Conservation (phyloP, 331 rosid species). For the Dryas integrifolia region DNA sequence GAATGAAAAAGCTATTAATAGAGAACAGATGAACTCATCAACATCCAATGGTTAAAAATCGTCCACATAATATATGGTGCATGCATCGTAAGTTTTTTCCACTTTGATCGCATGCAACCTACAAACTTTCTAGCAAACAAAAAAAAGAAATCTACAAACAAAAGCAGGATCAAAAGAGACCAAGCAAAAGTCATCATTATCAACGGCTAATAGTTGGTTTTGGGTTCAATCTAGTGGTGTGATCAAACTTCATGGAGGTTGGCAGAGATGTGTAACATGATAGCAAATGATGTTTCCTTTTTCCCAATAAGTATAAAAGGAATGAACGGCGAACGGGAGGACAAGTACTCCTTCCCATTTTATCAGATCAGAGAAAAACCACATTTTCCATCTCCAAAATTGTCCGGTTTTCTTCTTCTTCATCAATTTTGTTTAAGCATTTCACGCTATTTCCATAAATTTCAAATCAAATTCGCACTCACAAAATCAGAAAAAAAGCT, state of each 20-base stretch:
- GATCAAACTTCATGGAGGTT: constrained; percentile 3
- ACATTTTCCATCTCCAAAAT: neutral
- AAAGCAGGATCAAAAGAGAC: neutral
- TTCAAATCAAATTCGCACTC: constrained; percentile 1
- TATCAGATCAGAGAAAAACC: neutral
- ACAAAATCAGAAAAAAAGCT: constrained; percentile 3
- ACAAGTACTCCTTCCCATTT: constrained; percentile 21
- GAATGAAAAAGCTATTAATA: too few species aligned
- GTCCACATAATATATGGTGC: too few species aligned
- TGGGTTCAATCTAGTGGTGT: constrained; percentile 4
- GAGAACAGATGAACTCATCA: too few species aligned
- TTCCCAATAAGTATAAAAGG: constrained; percentile 17
- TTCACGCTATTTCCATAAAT: constrained; percentile 1
- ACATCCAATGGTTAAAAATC: too few species aligned
- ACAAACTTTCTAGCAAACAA: too few species aligned
- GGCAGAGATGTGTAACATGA: neutral
- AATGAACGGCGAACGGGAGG: constrained; percentile 38
- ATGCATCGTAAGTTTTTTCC: too few species aligned
- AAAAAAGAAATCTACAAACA: too few species aligned
- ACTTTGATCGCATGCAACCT: too few species aligned
- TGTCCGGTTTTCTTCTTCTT: neutral
- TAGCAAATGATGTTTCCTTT: too few species aligned
- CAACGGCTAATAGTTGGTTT: neutral
- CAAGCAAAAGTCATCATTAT: constrained; percentile 12
- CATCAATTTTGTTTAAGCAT: neutral